Evolutionary conservation across 257 asterid genomes (phyloP), one percentile per base, ranked within the genome.

Genomic region (Solanum tarijense): DNA sequence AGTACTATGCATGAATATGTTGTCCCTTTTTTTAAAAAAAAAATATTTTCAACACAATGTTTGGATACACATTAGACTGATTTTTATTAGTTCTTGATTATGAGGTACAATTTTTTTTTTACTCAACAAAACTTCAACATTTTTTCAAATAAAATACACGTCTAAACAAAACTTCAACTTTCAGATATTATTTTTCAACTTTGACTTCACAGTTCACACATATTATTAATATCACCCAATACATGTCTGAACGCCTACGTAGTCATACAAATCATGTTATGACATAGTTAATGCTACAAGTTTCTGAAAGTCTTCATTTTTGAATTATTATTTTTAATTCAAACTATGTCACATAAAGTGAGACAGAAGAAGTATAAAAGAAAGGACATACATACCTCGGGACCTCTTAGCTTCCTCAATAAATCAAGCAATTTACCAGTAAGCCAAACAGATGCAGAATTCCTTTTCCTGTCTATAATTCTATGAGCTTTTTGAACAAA

Each of bases 351-450:
- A 58, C 27, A 3, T 58, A 20, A 20, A 20, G 4, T 20, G 12
- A 58, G n/a, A 21, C 66, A 20, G 0, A 2, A 7, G 2, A 20
- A 58, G 23, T 52, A 16, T 2, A 16, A 13, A 48, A 48, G 58
- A 48, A 48, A 48, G 58, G 58, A 48, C 7, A 48, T 13, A 23
- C 90, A 16, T 90, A 95, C 97, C 98, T 94, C 95, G 7, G 95
- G 93, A 7, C 98, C 96, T 86, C 88, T 88, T 6, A 89, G 9
- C 78, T 87, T 93, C 31, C 89, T 81, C 13, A 93, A 87, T 78
- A 90, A 34, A n/a, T 90, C 89, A 23, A 95, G 94, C 35, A 94
- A 83, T 39, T 89, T 93, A 5, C 93, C 89, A 1, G 94, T 95
- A 12, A 94, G 86, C 82, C 85, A 88, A 62, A 94, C 89, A 0